Percentiles rank a stretch among this genome's conserved stretches.
phyloP scores from a whole-genome alignment of 2,329 filamentous ascomycete species.

The Sordariomycetes sp. region DNA sequence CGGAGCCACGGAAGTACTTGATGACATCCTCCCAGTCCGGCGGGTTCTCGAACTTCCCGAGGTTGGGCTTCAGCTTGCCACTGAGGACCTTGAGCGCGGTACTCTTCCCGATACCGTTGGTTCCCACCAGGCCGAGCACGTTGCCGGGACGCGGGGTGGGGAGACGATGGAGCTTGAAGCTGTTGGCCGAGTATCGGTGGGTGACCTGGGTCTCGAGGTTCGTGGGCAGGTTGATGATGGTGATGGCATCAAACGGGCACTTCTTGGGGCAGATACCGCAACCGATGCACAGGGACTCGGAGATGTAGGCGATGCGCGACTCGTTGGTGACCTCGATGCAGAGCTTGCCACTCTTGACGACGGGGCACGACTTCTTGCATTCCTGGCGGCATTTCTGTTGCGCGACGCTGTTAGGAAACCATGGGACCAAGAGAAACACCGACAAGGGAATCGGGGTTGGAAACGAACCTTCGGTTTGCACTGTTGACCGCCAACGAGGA shows the following conservation, averaged over 20 bases:
- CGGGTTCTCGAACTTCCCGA: conserved; percentile 90
- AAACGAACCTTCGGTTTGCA: conserved; percentile 72
- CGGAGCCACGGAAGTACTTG: conserved; percentile 95
- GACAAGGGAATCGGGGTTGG: not conserved
- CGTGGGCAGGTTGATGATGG: conserved; percentile 99
- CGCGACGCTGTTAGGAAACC: conserved; percentile 12
- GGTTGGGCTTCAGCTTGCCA: conserved; percentile 95
- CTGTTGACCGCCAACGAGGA: conserved; percentile 30
- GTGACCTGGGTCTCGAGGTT: conserved; percentile 98
- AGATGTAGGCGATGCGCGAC: conserved; percentile 96
- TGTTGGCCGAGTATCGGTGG: conserved; percentile 97
- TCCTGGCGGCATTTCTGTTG: conserved; percentile 92
- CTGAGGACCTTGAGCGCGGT: conserved; percentile 98
- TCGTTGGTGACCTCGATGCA: conserved; percentile 87
- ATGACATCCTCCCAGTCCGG: conserved; percentile 99
- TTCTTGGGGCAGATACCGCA: conserved; percentile 99
- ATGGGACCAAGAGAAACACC: not conserved
- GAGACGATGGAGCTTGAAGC: conserved; percentile 96
- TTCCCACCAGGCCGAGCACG: conserved; percentile 91
- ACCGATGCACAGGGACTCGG: conserved; percentile 89
- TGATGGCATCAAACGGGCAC: conserved; percentile 96
- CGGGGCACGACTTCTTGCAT: conserved; percentile 97
- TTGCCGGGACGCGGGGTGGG: conserved; percentile 93
- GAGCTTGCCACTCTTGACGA: conserved; percentile 93
- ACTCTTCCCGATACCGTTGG: conserved; percentile 99